Base-by-base conservation (phyloP, 805 yeast species). In the Tetrapisispora namnaoensis region DNA sequence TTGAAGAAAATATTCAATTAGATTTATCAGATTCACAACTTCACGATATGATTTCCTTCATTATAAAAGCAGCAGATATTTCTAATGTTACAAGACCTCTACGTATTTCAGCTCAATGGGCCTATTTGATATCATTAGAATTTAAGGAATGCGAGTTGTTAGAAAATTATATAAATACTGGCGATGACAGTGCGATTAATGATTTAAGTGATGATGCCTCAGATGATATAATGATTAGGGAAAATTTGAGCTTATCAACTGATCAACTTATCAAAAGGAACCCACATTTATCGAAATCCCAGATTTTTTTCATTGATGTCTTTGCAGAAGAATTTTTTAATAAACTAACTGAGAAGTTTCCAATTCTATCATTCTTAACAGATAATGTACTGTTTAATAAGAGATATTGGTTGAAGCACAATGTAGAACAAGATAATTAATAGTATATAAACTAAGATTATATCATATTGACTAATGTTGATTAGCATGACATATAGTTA, bases 31-130 rank as follows among this genome's bases (percentile, higher is more conserved):
- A 54, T 37, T 54, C 70, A 53, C 58, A 58, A 49, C n/a, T 42
- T 9, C 6, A 42, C 20, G 72, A 85, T 54, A 67, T 88, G 37
- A 72, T 83, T 41, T 76, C 86, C 24, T 68, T 89, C 51, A 73
- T 91, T 51, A 79, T 93, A 52, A 93, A 93, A 70, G 88, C 95
- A 66, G 97, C 98, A 2, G 99, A 93, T 68, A 88, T 93, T 42
- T 86, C 96, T 27, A 93, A 93, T 63, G 96, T 90, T 21, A 80
- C 95, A 10, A 72, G 98, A 51, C 88, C 90, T 4, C 69, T 86
- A 49, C 69, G 76, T 36, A 78, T 87, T 2, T 82, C 91, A 21
- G 77, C 86, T 1, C 82, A 83, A 67, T 90, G 97, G 97, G 96
- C 95, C 4, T 69, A 78, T 52, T 78, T 82, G n/a, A 73, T 90